A percentile compares a stretch with the other conserved stretches of the same genome.
Conservation (phyloP, 352 stramenopile species). For the Pythium aquatile region DNA sequence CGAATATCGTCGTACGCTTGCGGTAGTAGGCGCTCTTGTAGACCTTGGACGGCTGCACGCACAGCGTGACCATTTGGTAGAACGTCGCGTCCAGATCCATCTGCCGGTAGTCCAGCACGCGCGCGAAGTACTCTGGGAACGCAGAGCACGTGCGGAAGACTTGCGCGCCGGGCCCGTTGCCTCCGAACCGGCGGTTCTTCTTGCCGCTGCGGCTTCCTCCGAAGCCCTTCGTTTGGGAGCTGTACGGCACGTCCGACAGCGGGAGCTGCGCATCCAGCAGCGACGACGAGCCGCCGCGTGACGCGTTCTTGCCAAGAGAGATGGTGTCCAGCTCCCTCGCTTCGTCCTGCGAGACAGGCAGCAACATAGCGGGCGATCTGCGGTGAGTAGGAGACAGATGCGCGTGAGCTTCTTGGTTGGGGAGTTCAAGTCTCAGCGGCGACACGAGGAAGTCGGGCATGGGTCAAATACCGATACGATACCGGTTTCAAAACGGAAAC, state of each 20-base stretch:
- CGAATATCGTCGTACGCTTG: conserved; percentile 35
- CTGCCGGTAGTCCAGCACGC: conserved; percentile 78
- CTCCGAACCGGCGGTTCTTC: conserved; percentile 18
- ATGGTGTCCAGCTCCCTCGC: conserved; percentile 10
- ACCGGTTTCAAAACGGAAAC: not conserved
- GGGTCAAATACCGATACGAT: not conserved
- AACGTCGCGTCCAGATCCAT: conserved; percentile 89
- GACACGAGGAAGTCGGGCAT: not conserved
- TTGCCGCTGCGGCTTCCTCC: conserved; percentile 15
- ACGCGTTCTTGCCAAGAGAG: conserved; percentile 1
- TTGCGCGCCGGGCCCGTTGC: conserved; percentile 26
- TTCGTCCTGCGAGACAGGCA: conserved; percentile 27
- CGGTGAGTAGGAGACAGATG: not conserved
- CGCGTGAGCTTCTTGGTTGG: not conserved
- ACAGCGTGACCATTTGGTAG: conserved; percentile 89
- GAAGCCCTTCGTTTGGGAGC: conserved; percentile 6
- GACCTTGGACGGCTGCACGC: conserved; percentile 79
- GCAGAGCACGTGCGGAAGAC: conserved; percentile 76
- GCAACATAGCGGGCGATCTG: conserved; percentile 12
- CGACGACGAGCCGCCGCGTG: conserved; percentile 2
- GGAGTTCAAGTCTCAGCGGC: not conserved
- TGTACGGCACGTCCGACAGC: conserved; percentile 14
- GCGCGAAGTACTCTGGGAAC: conserved; percentile 81
- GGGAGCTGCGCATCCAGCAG: conserved; percentile 11
- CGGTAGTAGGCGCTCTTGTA: conserved; percentile 88